Evolutionary conservation across 441 rosid genomes (phyloP), one percentile per base, ranked within the genome.

Genomic region (Eutrema salsugineum): DNA sequence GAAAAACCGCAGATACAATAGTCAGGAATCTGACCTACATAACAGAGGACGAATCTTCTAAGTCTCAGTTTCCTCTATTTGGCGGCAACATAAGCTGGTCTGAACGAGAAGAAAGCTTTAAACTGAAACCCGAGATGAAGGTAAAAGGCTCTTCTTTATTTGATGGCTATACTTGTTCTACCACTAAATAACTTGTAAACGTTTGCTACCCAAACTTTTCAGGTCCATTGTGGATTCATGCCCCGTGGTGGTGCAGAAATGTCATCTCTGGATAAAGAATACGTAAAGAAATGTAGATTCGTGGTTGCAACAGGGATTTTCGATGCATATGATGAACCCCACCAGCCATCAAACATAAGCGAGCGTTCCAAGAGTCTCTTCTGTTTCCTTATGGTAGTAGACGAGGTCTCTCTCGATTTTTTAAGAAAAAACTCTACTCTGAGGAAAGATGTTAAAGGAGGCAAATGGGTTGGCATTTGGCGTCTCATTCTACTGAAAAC

Each of bases 251-350:
- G 99, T 46, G 93, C 97, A 48, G 91, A 94, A 27, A 94, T 92
- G 94, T 83, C 86, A 57, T 77, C 86, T 47, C 36, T 60, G n/a
- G 99, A 92, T 71, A 63, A 84, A 32, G 71, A 85, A 53, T 85
- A 83, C 81, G 96, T 86, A 11, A 77, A 86, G 82, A 91, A 87
- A 46, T 92, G 99, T 75, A 84, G 78, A 77, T 92, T 87, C 72
- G 97, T 91, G 66, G 96, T 95, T 65, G 98, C 97, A 2, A 90
- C 98, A 4, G 98, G 97, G 42, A 92, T 89, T 71, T 95, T 95
- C 59, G 98, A 95, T 69, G 97, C 94, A 38, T 94, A 94, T 70
- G 99, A 95, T 75, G 68, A 81, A 70, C 97, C 98, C 17, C 91
- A 91, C 77, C 97, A 91, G 80, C 99, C 99, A 28, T 80, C 96